A percentile compares a stretch with the other conserved stretches of the same genome.
Evolutionary conservation across 306 rosid genomes (phyloP).

Genomic region (Alnus rubra): DNA sequence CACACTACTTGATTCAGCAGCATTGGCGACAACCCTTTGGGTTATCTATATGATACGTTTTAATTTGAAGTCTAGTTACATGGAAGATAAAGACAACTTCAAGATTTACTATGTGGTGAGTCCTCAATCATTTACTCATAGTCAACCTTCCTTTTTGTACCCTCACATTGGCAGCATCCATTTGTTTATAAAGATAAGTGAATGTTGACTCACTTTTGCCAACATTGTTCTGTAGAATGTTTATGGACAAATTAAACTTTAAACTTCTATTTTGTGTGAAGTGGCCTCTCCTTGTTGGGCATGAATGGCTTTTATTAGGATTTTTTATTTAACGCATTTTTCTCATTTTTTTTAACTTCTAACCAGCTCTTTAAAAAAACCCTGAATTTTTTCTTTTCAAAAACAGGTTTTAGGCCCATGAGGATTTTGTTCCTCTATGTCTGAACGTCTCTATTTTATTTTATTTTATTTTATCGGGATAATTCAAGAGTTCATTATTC

Average conservation of each 20-base stretch:
- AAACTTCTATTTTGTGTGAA: background rate
- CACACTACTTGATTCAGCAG: constrained; percentile 71
- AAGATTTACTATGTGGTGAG: constrained; percentile 61
- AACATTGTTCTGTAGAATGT: background rate
- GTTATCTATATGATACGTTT: constrained; percentile 72
- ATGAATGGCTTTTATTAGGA: background rate
- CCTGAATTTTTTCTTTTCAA: background rate
- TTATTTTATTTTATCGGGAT: too few species aligned
- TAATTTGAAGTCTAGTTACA: constrained; percentile 62
- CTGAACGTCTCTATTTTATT: too few species aligned
- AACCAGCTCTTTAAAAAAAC: background rate
- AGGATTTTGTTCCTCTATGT: background rate
- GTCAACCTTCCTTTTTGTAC: background rate
- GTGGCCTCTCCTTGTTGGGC: background rate
- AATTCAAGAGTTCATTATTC: background rate
- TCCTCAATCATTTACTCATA: background rate
- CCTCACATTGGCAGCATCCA: background rate
- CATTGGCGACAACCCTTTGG: constrained; percentile 69
- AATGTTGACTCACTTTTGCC: background rate
- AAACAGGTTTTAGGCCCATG: background rate
- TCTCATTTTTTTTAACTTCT: background rate
- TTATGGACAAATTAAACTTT: background rate
- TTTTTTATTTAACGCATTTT: background rate
- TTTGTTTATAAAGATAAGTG: background rate
- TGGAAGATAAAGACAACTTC: constrained; percentile 67